Evolutionary conservation across 305 asterid genomes (phyloP).

Genomic region (Plantago rigida): DNA sequence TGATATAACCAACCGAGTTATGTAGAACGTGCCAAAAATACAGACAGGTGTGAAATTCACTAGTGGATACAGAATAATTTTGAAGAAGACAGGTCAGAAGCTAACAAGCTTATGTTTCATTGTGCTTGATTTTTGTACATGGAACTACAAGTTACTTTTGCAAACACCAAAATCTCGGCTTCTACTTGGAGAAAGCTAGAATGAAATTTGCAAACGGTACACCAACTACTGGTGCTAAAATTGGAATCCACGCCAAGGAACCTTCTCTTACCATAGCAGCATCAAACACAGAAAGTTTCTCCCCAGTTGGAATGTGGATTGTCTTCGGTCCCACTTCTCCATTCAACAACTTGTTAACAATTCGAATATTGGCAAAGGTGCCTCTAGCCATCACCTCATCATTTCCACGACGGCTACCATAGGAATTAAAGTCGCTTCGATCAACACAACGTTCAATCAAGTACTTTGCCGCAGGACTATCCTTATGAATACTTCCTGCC

Average conservation of each 20-base stretch:
- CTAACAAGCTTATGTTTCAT: no score
- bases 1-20: no score
- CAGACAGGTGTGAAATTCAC: no score
- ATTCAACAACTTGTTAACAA: conserved; percentile 63
- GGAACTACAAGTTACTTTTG: no score
- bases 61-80: no score
- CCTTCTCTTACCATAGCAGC: conserved; percentile 58
- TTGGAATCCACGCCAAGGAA: not conserved
- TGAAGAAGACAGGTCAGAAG: no score
- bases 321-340: conserved; percentile 93
- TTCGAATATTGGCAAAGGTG: conserved; percentile 79
- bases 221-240: not conserved
- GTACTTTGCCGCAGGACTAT: conserved; percentile 80
- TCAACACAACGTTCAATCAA: conserved; percentile 72
- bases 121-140: no score
- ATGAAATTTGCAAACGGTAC: not conserved
- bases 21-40: no score
- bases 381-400: conserved; percentile 96
- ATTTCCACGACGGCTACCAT: conserved; percentile 93
- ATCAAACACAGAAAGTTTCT: conserved; percentile 68
- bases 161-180: no score
- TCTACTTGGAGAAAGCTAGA: not conserved
- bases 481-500: conserved; percentile 87
- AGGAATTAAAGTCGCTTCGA: conserved; percentile 72
- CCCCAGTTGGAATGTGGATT: conserved; percentile 72